Evolutionary conservation across 352 stramenopile genomes (phyloP).

Genomic region (Phytophthora capsici): DNA sequence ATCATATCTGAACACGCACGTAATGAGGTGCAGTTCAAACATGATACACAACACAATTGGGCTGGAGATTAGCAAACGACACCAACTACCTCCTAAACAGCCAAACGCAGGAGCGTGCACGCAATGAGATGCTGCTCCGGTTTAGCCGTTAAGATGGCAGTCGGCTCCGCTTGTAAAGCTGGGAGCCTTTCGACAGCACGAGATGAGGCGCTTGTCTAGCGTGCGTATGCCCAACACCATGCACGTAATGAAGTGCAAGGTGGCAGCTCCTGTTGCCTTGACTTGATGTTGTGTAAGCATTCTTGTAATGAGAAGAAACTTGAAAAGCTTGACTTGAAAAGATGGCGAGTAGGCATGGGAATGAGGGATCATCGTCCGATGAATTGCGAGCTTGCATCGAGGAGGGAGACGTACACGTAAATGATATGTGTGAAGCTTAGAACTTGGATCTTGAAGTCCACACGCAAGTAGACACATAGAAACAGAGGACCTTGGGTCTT

Average conservation of each 20-base stretch:
- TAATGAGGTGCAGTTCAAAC: constrained; percentile 37
- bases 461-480: constrained; percentile 9
- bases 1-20: constrained; percentile 19
- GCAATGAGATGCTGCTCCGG: constrained; percentile 31
- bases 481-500: constrained; percentile 19
- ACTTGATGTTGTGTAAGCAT: constrained; percentile 1
- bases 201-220: too few relatives aligned
- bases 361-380: constrained; percentile 3
- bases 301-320: constrained; percentile 29
- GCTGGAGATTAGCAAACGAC: constrained; percentile 11
- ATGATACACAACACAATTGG: constrained; percentile 12
- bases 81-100: background rate
- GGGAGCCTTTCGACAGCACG: background rate
- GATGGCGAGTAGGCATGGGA: too few relatives aligned
- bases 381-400: background rate
- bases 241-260: constrained; percentile 32
- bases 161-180: constrained; percentile 4
- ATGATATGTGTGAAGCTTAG: constrained; percentile 17
- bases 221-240: background rate
- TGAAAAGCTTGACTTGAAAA: too few relatives aligned
- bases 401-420: constrained; percentile 10
- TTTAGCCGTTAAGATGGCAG: background rate
- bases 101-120: constrained; percentile 11
- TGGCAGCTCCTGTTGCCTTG: constrained; percentile 6
- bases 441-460: constrained; percentile 15